Evolutionary conservation across 139 green algal genomes (phyloP).

Genomic region (Gonium pectorale): DNA sequence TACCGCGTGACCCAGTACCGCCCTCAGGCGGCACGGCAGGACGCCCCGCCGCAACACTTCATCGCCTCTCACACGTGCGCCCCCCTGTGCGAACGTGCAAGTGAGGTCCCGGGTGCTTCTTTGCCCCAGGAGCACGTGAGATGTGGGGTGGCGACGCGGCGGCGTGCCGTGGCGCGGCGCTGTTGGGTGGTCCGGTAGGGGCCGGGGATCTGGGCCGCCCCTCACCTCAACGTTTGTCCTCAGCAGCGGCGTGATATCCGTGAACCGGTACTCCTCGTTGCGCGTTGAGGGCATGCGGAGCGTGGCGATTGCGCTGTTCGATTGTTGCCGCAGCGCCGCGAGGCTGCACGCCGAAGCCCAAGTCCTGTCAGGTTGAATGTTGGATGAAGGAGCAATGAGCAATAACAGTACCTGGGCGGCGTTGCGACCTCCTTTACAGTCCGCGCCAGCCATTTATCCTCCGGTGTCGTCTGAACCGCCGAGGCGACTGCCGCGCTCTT

Average conservation of each 20-base stretch:
- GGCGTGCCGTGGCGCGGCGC: no score
- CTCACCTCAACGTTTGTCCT: constrained; percentile 37
- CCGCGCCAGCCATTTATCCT: constrained; percentile 40
- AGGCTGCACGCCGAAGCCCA: neutral
- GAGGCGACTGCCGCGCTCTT: constrained; percentile 11
- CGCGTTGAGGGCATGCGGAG: constrained; percentile 83
- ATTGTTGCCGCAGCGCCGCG: neutral
- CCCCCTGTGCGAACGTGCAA: no score
- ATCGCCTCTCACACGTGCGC: no score
- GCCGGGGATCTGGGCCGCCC: no score
- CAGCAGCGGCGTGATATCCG: constrained; percentile 78
- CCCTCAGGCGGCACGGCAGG: no score
- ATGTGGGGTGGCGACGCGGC: no score
- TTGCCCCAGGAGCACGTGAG: no score
- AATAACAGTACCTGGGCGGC: neutral
- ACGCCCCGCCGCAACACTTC: no score
- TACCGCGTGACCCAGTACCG: no score
- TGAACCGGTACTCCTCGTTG: constrained; percentile 92
- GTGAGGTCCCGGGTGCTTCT: no score
- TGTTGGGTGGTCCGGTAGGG: no score
- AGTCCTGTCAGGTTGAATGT: neutral
- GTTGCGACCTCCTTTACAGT: constrained; percentile 26
- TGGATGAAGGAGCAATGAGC: no score
- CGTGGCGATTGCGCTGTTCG: constrained; percentile 56
- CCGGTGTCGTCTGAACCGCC: neutral